Evolutionary conservation across 1,284 basidiomycete genomes (phyloP).

Genomic region (Ustilago tritici): DNA sequence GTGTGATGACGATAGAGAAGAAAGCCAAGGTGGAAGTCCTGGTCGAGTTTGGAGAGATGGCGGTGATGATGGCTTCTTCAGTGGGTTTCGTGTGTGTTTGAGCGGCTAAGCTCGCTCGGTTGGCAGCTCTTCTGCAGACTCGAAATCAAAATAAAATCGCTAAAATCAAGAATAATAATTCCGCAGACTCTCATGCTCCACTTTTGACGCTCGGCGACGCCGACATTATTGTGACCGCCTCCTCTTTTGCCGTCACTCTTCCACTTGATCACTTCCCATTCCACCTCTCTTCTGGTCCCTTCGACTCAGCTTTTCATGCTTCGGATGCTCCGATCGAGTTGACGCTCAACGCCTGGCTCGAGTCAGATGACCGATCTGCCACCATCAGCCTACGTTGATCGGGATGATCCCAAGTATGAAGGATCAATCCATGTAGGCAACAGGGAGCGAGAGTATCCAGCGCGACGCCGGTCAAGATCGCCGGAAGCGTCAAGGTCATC

Average conservation of each 20-base stretch:
- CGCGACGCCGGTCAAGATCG: constrained; percentile 25
- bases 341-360: not conserved
- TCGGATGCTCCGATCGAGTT: constrained; percentile 3
- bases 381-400: constrained; percentile 17
- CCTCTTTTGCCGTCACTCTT: too few species aligned
- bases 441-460: not conserved
- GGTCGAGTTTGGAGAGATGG: not conserved
- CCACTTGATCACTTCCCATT: not conserved
- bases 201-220: too few species aligned
- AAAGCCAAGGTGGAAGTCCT: not conserved
- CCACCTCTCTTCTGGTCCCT: not conserved
- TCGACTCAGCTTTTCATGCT: not conserved
- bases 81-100: not conserved
- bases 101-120: constrained; percentile 5
- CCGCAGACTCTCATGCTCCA: too few species aligned
- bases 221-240: too few species aligned
- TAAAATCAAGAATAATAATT: not conserved
- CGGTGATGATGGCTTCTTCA: not conserved
- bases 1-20: not conserved
- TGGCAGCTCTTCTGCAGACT: not conserved
- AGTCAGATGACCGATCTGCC: constrained; percentile 15
- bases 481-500: not conserved
- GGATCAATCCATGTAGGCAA: not conserved
- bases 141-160: too few species aligned
- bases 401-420: constrained; percentile 17